Base-by-base conservation (phyloP, 768 basidiomycete species). In the Hemileccinum impolitum region DNA sequence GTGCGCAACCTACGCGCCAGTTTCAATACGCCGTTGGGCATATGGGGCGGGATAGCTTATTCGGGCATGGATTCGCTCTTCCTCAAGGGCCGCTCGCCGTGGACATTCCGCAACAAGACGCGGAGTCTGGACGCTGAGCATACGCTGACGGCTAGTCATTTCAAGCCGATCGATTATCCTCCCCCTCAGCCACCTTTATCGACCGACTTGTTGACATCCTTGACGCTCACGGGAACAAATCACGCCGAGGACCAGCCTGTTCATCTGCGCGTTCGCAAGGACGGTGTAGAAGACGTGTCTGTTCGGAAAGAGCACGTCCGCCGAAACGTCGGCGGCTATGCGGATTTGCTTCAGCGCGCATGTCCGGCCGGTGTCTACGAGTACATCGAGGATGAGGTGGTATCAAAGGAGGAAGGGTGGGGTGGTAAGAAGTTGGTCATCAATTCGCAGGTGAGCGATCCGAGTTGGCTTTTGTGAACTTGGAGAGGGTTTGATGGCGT, bases 361-460 rank as follows among this genome's bases (percentile, higher is more conserved):
- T 99, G 95, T 67, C 95, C 95, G 1, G 95, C 96, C 0, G 90
- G 84, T 4, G 95, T 98, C 35, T 99, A 99, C 66, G 95, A 99
- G 70, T 99, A 99, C 62, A 85, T 94, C 3, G 81, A 89, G 26
- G 85, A 78, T 15, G 84, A 86, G 53, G 73, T 62, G 13, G 51
- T 73, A 17, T 70, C 70, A n/a, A 64, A 69, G 31, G 64, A 67
- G 19, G 81, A 79, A 40, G 83, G 81, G 0, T 91, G 85, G 76
- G 76, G 76, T 21, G 91, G 93, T 7, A 90, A 87, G 68, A 90
- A 88, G 70, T 74, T 99, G 45, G 87, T 97, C 21, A 99, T 98
- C 63, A 99, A 99, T 69, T 89, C 92, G 2, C 95, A 97, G 76
- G 89, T 90, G 51, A n/a, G 76, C 64, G 3, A 0, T 43, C 28